Conservation (phyloP, 164 flowering plant genomes). For the Cinnamomum micranthum region DNA sequence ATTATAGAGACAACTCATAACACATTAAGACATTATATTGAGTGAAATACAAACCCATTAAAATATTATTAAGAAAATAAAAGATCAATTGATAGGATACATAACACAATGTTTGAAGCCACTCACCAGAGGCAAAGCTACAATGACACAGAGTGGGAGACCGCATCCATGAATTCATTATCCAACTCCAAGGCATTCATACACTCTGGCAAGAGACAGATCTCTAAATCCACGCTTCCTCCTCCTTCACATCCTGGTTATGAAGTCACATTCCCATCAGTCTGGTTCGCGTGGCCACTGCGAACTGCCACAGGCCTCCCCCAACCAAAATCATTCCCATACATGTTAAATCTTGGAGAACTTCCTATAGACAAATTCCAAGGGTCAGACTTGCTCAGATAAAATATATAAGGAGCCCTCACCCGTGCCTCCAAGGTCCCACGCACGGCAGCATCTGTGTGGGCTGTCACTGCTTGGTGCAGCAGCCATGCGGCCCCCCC, state of each 20-base stretch:
- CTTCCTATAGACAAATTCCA: conserved; percentile 10
- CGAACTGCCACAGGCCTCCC: conserved; percentile 32
- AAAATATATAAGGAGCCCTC: background rate
- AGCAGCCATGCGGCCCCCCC: conserved; percentile 31
- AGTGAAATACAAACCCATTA: no score
- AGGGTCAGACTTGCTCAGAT: no score
- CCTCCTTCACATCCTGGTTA: conserved; percentile 4
- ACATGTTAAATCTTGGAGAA: conserved; percentile 36
- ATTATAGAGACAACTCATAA: no score
- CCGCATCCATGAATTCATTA: conserved; percentile 1
- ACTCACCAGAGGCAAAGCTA: background rate
- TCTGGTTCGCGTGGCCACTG: conserved; percentile 24
- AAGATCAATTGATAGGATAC: no score
- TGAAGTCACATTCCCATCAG: conserved; percentile 16
- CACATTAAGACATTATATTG: no score
- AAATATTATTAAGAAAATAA: no score
- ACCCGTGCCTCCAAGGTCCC: conserved; percentile 10
- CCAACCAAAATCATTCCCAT: conserved; percentile 42
- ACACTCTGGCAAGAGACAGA: background rate
- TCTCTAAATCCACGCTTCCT: background rate
- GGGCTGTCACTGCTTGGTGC: conserved; percentile 15
- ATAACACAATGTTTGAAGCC: no score
- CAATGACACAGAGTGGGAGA: background rate
- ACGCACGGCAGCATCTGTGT: conserved; percentile 1
- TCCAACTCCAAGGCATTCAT: conserved; percentile 5